Percentiles rank a stretch among this genome's conserved stretches.
These are phyloP conservation scores for Eucalyptus dawsonii DNA, from an alignment of 345 rosid species.

Conservation along the genomic window DNA sequence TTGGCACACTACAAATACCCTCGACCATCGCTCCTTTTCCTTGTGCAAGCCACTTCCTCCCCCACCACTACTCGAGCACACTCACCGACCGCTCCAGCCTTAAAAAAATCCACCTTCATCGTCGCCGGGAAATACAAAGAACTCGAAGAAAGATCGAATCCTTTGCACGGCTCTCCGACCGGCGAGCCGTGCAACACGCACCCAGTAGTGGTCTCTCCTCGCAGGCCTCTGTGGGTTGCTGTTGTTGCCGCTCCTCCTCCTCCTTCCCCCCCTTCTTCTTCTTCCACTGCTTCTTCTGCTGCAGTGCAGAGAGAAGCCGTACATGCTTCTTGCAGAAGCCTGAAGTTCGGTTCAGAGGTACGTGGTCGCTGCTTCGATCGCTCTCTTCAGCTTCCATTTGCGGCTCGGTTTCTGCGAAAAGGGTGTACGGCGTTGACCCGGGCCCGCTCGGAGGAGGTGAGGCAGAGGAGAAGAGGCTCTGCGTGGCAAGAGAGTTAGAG, in stretches of 20 bases:
- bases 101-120: background rate
- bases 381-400: background rate
- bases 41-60: background rate
- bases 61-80: background rate
- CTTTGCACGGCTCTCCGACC: background rate
- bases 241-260: background rate
- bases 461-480: background rate
- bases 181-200: constrained; percentile 10
- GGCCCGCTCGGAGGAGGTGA: background rate
- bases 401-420: background rate
- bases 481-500: background rate
- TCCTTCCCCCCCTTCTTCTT: background rate
- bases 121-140: background rate
- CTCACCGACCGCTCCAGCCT: background rate
- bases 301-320: background rate
- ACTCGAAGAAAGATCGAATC: background rate
- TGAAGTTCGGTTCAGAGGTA: background rate
- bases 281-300: background rate
- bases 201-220: constrained; percentile 28
- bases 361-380: background rate
- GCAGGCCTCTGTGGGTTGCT: constrained; percentile 7
- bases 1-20: background rate
- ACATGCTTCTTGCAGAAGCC: background rate
- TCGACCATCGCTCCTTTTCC: background rate
- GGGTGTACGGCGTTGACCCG: background rate